Evolutionary conservation across 2,329 filamentous ascomycete genomes (phyloP).

Genomic region (Xylaria sp.): DNA sequence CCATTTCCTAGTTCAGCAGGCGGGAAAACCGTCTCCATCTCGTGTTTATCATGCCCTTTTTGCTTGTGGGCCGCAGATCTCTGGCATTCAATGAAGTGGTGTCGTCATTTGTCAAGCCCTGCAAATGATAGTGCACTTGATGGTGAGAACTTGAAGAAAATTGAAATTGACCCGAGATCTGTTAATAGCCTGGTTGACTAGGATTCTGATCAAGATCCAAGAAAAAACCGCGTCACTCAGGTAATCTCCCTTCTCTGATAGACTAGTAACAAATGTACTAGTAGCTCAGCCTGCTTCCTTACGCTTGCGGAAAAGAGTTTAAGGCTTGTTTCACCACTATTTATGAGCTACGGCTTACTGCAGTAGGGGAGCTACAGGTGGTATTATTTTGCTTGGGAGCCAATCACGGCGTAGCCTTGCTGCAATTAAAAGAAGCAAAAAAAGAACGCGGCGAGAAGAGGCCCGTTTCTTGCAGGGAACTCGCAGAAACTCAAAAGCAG

Average conservation of each 20-base stretch:
- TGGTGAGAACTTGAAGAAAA: neutral
- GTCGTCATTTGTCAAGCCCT: slow-evolving; percentile 27
- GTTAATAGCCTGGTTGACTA: neutral
- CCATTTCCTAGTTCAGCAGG: slow-evolving; percentile 18
- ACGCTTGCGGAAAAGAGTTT: slow-evolving; percentile 5
- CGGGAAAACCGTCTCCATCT: slow-evolving; percentile 14
- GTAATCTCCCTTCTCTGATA: neutral
- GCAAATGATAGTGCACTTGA: neutral
- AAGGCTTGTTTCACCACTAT: slow-evolving; percentile 3
- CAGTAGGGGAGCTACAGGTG: no score
- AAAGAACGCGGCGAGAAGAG: slow-evolving; percentile 3
- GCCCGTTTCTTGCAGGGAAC: slow-evolving; percentile 1
- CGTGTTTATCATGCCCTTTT: slow-evolving; percentile 18
- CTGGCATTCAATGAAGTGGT: slow-evolving; percentile 3
- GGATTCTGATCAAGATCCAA: neutral
- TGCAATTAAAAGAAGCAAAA: neutral
- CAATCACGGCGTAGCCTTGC: neutral
- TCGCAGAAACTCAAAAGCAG: neutral
- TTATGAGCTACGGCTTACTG: neutral
- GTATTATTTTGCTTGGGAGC: neutral
- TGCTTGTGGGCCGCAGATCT: slow-evolving; percentile 19
- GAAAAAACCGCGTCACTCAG: neutral
- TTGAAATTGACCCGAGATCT: neutral
- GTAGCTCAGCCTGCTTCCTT: neutral
- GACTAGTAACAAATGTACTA: neutral